phyloP scores from a whole-genome alignment of 345 rosid species.

The Melaleuca alternifolia region DNA sequence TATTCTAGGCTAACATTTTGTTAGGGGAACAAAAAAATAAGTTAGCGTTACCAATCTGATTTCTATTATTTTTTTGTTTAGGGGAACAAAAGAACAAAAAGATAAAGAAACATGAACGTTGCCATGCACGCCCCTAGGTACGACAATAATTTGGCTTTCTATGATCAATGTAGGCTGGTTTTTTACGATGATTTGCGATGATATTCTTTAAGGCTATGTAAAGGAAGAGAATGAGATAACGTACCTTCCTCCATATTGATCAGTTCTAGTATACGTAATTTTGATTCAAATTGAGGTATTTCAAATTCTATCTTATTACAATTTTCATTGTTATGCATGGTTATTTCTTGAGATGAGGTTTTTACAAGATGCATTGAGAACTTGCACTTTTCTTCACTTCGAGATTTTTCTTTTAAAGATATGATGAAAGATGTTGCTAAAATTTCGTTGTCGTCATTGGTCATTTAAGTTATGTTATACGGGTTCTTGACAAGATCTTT shows the following conservation, averaged over 20 bases:
- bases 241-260: neutral
- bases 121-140: no score
- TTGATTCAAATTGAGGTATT: neutral
- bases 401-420: neutral
- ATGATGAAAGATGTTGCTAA: neutral
- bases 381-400: neutral
- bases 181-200: neutral
- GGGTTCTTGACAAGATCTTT: neutral
- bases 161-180: neutral
- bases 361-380: neutral
- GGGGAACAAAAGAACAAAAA: no score
- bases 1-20: no score
- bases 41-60: no score
- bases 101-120: no score
- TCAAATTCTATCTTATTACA: neutral
- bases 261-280: neutral
- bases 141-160: neutral
- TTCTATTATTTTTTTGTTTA: no score
- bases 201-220: neutral
- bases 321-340: no score
- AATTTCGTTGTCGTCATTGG: neutral
- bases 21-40: no score
- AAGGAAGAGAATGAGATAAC: neutral
- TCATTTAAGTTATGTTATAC: neutral
- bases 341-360: no score